These are phyloP conservation scores for Ceratocystis ficicola DNA, from an alignment of 2,329 filamentous ascomycete species.

Conservation along the genomic window DNA sequence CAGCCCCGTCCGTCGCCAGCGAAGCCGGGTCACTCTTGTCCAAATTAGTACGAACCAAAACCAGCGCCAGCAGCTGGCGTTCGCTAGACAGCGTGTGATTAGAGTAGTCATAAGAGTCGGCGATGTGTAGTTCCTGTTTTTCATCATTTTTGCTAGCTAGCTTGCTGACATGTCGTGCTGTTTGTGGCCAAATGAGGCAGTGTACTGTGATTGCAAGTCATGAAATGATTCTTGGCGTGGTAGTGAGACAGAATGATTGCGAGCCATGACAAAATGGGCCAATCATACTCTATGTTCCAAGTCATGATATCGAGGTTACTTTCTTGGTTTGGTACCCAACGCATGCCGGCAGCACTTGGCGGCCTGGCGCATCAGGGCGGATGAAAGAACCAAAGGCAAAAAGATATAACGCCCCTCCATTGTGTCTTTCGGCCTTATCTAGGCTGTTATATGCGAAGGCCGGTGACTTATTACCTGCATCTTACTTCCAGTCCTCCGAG, in stretches of 20 bases:
- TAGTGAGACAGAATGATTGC: no score
- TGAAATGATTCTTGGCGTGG: background rate
- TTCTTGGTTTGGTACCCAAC: no score
- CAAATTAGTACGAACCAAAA: slow-evolving; percentile 21
- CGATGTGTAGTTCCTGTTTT: background rate
- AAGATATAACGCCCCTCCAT: no score
- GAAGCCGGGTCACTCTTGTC: slow-evolving; percentile 26
- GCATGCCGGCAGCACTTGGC: no score
- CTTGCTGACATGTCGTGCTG: background rate
- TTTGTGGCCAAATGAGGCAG: background rate
- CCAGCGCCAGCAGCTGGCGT: slow-evolving; percentile 26
- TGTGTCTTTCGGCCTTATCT: no score
- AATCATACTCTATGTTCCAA: no score
- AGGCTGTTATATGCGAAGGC: no score
- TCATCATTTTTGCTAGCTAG: background rate
- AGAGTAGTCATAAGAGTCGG: slow-evolving; percentile 8
- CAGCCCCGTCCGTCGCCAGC: slow-evolving; percentile 25
- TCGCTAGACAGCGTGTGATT: slow-evolving; percentile 28
- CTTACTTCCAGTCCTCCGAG: background rate
- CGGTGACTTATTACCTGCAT: no score
- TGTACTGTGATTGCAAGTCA: background rate
- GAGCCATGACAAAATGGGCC: no score
- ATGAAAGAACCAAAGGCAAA: no score
- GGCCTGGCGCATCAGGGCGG: no score
- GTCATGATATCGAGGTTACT: no score